Evolutionary conservation across 768 basidiomycete genomes (phyloP).

Genomic region (Obba rivulosa): DNA sequence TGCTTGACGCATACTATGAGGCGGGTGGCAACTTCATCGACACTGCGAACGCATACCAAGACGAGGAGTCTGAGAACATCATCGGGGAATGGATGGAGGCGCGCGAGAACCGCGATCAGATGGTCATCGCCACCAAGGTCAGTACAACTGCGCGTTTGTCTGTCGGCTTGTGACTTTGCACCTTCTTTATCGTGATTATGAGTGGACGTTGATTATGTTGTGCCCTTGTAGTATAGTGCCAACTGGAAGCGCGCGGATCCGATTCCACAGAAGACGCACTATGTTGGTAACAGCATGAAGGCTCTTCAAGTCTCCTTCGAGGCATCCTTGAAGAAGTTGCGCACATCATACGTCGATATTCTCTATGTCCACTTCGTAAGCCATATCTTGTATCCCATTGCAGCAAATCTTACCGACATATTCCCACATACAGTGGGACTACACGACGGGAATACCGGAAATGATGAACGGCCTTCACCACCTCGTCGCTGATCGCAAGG

Average conservation of each 20-base stretch:
- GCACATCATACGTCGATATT: slow-evolving; percentile 54
- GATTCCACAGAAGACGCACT: slow-evolving; percentile 32
- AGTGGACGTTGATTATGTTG: not conserved
- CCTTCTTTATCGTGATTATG: not conserved
- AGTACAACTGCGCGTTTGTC: no score
- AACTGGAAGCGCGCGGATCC: slow-evolving; percentile 16
- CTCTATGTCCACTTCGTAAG: slow-evolving; percentile 47
- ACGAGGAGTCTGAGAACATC: slow-evolving; percentile 31
- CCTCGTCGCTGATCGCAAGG: slow-evolving; percentile 34
- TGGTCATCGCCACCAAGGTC: slow-evolving; percentile 29
- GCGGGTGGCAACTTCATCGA: slow-evolving; percentile 30
- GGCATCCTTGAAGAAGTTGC: slow-evolving; percentile 40
- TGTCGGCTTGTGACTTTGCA: not conserved
- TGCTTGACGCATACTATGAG: slow-evolving; percentile 34
- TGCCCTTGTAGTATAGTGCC: slow-evolving; percentile 16
- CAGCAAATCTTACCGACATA: slow-evolving; percentile 26
- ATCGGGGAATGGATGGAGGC: slow-evolving; percentile 38
- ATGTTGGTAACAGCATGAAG: slow-evolving; percentile 36
- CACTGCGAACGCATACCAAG: slow-evolving; percentile 33
- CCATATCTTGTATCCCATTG: no score
- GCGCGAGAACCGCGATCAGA: slow-evolving; percentile 31
- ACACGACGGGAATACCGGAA: slow-evolving; percentile 34
- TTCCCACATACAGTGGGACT: slow-evolving; percentile 40
- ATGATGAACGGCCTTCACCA: slow-evolving; percentile 37
- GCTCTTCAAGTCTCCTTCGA: slow-evolving; percentile 27